Percentiles rank a stretch among this genome's conserved stretches.
Evolutionary conservation across 192 early-diverging fungal species (phyloP).

Genomic region (Geranomyces variabilis): DNA sequence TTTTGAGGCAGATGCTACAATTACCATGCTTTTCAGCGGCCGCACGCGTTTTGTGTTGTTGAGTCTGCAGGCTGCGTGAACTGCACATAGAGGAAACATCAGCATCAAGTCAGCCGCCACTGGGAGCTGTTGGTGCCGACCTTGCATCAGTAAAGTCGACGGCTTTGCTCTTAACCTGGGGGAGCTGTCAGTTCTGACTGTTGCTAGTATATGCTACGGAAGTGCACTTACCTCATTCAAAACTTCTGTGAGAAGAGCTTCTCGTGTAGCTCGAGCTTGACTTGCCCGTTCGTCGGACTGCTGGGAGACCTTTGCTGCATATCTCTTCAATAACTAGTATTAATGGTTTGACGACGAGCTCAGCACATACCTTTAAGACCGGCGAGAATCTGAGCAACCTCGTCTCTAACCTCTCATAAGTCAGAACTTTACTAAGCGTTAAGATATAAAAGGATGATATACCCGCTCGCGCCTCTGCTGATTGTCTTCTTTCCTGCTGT

Average conservation of each 20-base stretch:
- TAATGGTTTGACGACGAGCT: neutral
- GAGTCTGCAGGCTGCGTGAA: neutral
- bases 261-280: neutral
- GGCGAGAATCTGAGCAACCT: neutral
- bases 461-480: no score
- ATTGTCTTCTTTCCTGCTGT: no score
- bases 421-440: no score
- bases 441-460: no score
- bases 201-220: neutral
- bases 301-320: neutral
- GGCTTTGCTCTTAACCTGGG: neutral
- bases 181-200: neutral
- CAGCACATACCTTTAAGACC: slow-evolving; percentile 8
- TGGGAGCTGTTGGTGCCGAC: neutral
- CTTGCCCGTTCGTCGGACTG: neutral
- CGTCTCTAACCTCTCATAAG: no score
- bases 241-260: neutral
- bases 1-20: neutral
- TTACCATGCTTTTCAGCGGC: slow-evolving; percentile 3
- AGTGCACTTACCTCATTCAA: neutral
- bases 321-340: neutral
- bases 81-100: neutral
- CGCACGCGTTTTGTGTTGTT: neutral
- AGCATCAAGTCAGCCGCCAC: neutral
- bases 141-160: neutral